Evolutionary conservation across 2,329 filamentous ascomycete genomes (phyloP), one percentile per base, ranked within the genome.

Genomic region (Trichoderma guizhouense): DNA sequence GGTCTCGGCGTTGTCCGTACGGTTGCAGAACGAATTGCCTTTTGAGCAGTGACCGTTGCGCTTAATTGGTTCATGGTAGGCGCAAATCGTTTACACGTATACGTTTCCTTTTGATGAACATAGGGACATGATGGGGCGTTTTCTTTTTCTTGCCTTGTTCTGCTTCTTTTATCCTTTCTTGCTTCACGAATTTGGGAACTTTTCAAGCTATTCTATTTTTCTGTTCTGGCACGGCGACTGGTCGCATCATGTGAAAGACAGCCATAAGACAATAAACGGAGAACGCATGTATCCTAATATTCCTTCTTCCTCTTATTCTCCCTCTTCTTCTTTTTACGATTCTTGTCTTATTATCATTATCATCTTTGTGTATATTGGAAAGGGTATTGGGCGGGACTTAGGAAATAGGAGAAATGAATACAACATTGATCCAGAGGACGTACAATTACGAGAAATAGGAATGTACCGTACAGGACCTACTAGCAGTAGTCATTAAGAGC

Each of bases 1-100:
- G 85, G 86, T 3, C 74, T 88, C 58, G 85, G 85, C 32, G 83
- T 84, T n/a, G 83, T 81, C 67, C 82, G 83, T 72, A 75, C 83
- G 15, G 69, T 65, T 36, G n/a, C 65, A 53, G 61, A 53, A 69
- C 30, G 21, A 43, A 24, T 24, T 39, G 64, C 21, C 34, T 14
- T 11, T 39, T 21, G 21, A 24, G 34, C 64, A 53, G 30, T 61
- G 67, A 69, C 28, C n/a, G 47, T 53, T 53, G 21, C 47, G 57
- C n/a, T 36, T n/a, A 18, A 47, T 28, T 30, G 57, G 9, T 36
- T 28, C 30, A 69, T 53, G 67, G 57, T 57, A 26, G 39, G 39
- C 57, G 67, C 57, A 26, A 69, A 24, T 4, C 30, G 6, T 62
- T 39, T 62, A 32, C 15, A 47, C 26, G 18, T 62, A 43, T 12